Evolutionary conservation across 2,329 filamentous ascomycete species (phyloP), one percentile per base, ranked within the genome.

Genomic region (Corynespora cassiicola): DNA sequence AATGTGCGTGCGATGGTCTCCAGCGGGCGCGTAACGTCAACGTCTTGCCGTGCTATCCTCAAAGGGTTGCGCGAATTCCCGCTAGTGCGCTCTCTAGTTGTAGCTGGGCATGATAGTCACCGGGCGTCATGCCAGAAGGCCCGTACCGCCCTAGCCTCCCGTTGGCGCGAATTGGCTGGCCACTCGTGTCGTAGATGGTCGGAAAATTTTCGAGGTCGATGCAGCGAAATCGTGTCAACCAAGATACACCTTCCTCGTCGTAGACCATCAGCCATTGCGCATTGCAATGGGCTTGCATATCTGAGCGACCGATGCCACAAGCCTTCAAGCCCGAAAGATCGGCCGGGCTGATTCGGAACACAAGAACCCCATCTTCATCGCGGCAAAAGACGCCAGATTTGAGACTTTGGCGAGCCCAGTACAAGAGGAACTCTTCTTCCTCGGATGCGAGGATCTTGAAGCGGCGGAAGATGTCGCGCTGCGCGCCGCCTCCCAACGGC

Each of bases 201-300:
- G 18, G 10, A 3, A 40, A 36, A 10, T 28, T 14, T 10, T 12
- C 10, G 11, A 34, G 11, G 9, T 37, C 20, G 5, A 6, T 5
- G 11, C 28, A 19, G 22, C 23, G n/a, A 22, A 31, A 33, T 25
- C 29, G 25, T n/a, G 41, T 42, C 22, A 49, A 24, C 45, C 45
- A 49, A 5, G 41, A 45, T 4, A 39, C 24, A 5, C 49, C 45
- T 6, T 45, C 31, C 14, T 23, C 9, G 16, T 52, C 49, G 31
- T 49, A 47, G 6, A 45, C 36, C n/a, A 45, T 37, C 14, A 39
- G 19, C 45, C 45, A 50, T 12, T 46, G 34, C 9, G 14, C 8
- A 7, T 8, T 20, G 8, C 21, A 11, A 4, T 26, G 31, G 16
- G 33, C 12, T 11, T 24, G 16, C 9, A 16, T 21, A 11, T 28